Base-by-base conservation (phyloP, 169 alveolate genomes). In the Plasmodium vinckei region DNA sequence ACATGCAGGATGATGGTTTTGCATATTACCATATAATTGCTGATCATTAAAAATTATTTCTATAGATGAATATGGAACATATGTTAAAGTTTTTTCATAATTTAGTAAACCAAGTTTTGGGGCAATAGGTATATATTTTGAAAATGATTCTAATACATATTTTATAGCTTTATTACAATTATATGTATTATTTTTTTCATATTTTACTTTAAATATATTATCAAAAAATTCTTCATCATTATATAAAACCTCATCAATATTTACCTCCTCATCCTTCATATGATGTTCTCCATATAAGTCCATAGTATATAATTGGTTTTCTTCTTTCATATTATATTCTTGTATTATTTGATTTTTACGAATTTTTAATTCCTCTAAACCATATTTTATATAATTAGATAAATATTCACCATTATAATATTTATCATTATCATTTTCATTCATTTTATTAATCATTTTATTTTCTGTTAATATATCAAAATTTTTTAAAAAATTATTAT, bases 1-100 rank as follows among this genome's bases (percentile, higher is more conserved):
- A 53, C 96, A 89, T 5, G 97, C 92, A 13, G 97, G 97, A 79
- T 95, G 97, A 49, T 94, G 97, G 69, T 92, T 94, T 57, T 95
- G 97, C 73, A 94, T 70, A 68, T 95, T 95, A 0, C 97, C 97
- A 96, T 96, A 95, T 49, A 95, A 69, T 59, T 95, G 97, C 54
- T 93, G 92, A 60, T 94, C 94, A 77, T 95, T 95, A 57, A 95
- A 95, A 9, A 95, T 92, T n/a, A 93, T 72, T 60, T 95, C 97
- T 51, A 95, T 86, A 10, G 97, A 93, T 9, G 95, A 87, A 56
- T 95, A 95, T 3, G 97, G 97, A 27, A 95, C 91, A 73, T 87
- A 91, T 13, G 93, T 92, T 72, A 95, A 73, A 23, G 96, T 95
- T 21, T 72, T 90, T 56, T 95, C 92, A 49, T 87, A 92, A 39